A percentile compares a stretch with the other conserved stretches of the same genome.
These are phyloP conservation scores for Candida sanyaensis DNA, from an alignment of 1,139 yeast species.

Conservation along the genomic window DNA sequence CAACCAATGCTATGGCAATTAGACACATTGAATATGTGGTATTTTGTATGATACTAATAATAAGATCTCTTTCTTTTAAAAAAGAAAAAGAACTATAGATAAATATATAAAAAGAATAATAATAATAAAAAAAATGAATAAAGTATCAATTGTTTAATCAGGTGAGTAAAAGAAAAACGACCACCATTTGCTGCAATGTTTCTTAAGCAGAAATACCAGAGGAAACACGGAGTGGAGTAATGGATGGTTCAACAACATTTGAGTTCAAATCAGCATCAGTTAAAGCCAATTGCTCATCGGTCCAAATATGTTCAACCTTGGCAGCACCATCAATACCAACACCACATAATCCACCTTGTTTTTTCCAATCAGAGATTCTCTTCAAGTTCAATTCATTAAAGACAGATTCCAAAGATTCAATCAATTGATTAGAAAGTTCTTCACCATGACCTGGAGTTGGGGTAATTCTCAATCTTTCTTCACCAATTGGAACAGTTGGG, in stretches of 20 bases:
- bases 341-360: constrained; percentile 83
- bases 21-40: no score
- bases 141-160: not conserved
- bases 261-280: constrained; percentile 63
- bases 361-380: constrained; percentile 78
- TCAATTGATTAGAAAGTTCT: constrained; percentile 72
- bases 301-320: constrained; percentile 72
- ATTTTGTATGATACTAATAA: no score
- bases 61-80: no score
- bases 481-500: constrained; percentile 97
- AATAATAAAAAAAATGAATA: not conserved
- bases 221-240: constrained; percentile 63
- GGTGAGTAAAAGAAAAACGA: not conserved
- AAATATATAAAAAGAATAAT: not conserved
- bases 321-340: constrained; percentile 59
- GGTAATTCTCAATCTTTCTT: constrained; percentile 93
- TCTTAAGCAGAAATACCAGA: constrained; percentile 52
- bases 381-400: constrained; percentile 74
- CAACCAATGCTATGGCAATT: no score
- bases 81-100: not conserved
- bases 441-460: constrained; percentile 96
- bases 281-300: constrained; percentile 70
- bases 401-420: constrained; percentile 77
- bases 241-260: constrained; percentile 62
- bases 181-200: not conserved